Conservation (phyloP, 1,284 basidiomycete genomes). For the Cutaneotrichosporon sp. region DNA sequence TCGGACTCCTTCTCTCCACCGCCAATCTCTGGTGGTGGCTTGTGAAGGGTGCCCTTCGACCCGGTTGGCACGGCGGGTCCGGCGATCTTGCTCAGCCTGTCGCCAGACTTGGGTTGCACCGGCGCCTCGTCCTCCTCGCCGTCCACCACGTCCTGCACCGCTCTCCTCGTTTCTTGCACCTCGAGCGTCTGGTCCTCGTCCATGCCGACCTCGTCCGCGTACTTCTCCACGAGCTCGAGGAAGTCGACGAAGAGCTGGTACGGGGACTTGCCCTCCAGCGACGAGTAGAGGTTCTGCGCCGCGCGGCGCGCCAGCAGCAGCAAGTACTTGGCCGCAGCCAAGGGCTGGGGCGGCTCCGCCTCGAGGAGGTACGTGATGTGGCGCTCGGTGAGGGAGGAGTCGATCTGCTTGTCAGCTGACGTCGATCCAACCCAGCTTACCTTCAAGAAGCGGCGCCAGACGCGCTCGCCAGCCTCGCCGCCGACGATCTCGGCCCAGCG, state of each 20-base stretch:
- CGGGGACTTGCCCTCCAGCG: conserved; percentile 91
- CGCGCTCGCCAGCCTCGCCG: conserved; percentile 78
- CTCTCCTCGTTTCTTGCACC: conserved; percentile 50
- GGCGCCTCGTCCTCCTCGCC: conserved; percentile 36
- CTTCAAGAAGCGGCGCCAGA: conserved; percentile 87
- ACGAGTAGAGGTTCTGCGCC: conserved; percentile 75
- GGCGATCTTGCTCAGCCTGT: conserved; percentile 55
- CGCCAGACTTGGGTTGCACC: conserved; percentile 36
- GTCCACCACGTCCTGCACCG: conserved; percentile 56
- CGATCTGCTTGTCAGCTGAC: conserved; percentile 58
- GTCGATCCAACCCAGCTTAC: conserved; percentile 43
- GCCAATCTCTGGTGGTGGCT: conserved; percentile 27
- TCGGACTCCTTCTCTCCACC: conserved; percentile 54
- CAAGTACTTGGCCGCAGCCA: conserved; percentile 91
- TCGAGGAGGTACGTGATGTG: conserved; percentile 77
- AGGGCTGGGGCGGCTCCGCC: conserved; percentile 70
- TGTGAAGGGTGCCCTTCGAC: conserved; percentile 28
- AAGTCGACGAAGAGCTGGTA: conserved; percentile 93
- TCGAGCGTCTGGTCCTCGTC: conserved; percentile 71
- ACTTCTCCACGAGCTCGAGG: conserved; percentile 87
- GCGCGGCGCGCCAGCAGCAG: conserved; percentile 82
- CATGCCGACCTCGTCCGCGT: conserved; percentile 89
- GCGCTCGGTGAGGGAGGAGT: conserved; percentile 80
- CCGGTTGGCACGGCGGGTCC: conserved; percentile 66
- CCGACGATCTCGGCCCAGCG: conserved; percentile 86